Evolutionary conservation across 305 asterid species (phyloP).

Genomic region (Plantago coronopus): DNA sequence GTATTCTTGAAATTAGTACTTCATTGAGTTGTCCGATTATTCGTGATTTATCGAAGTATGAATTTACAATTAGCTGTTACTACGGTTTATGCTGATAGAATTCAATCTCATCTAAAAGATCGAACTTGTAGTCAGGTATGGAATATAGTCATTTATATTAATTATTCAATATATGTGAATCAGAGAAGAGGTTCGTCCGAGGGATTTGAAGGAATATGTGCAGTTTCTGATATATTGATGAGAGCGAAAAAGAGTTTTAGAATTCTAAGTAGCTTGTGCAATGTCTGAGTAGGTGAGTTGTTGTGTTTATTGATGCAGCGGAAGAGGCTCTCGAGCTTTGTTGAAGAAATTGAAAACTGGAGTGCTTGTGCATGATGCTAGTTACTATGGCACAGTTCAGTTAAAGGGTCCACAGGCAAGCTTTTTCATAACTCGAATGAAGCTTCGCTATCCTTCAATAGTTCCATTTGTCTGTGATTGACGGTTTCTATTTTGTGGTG

Average conservation of each 20-base stretch:
- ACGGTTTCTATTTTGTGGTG: constrained; percentile 12
- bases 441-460: not conserved
- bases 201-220: constrained; percentile 1
- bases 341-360: constrained; percentile 58
- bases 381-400: constrained; percentile 61
- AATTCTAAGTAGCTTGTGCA: not conserved
- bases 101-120: too few species aligned
- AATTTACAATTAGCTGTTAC: too few species aligned
- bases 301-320: constrained; percentile 48
- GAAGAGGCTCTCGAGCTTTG: constrained; percentile 85
- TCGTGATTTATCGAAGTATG: too few species aligned
- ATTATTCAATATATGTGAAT: too few species aligned
- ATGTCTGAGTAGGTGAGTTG: too few species aligned
- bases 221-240: not conserved
- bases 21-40: too few species aligned
- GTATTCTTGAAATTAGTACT: too few species aligned
- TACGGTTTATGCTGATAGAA: too few species aligned
- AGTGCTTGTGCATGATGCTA: constrained; percentile 77
- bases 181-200: too few species aligned
- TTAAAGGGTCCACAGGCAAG: constrained; percentile 78
- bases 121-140: too few species aligned
- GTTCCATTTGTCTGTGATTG: not conserved
- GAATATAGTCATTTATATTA: too few species aligned
- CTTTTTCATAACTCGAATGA: constrained; percentile 16
- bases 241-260: too few species aligned